phyloP scores from a whole-genome alignment of 352 stramenopile genomes.

The Globisporangium iwayamae region DNA sequence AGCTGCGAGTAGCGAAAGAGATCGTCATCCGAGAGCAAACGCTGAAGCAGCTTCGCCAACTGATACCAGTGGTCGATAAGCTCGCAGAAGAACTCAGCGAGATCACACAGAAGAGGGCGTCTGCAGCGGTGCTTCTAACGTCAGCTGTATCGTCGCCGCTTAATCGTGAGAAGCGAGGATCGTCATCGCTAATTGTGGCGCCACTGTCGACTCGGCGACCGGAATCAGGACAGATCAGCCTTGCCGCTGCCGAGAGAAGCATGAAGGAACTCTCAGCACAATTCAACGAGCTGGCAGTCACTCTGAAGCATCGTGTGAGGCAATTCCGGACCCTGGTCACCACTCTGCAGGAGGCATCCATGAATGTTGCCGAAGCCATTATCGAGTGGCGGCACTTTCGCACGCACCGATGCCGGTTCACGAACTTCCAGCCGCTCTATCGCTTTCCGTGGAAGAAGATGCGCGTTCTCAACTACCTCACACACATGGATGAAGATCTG shows the following conservation, averaged over 20 bases:
- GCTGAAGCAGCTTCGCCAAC: constrained; percentile 39
- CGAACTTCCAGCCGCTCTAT: constrained; percentile 39
- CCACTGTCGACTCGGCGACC: constrained; percentile 9
- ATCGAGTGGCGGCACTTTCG: constrained; percentile 37
- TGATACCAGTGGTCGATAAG: constrained; percentile 19
- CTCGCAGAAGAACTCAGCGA: constrained; percentile 31
- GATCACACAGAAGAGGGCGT: constrained; percentile 21
- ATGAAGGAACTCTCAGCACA: constrained; percentile 11
- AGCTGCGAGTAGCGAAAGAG: constrained; percentile 50
- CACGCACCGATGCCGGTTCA: constrained; percentile 23
- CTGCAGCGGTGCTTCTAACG: constrained; percentile 9
- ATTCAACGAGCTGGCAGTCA: constrained; percentile 22
- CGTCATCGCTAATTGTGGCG: constrained; percentile 9
- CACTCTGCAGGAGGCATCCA: constrained; percentile 27
- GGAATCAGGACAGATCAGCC: constrained; percentile 8
- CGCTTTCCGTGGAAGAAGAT: constrained; percentile 43
- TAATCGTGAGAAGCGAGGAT: constrained; percentile 9
- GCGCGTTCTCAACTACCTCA: constrained; percentile 43
- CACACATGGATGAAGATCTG: constrained; percentile 40
- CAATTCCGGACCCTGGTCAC: constrained; percentile 31
- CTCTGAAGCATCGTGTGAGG: constrained; percentile 21
- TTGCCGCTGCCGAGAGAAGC: constrained; percentile 6
- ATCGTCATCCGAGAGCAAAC: constrained; percentile 59
- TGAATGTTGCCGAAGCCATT: constrained; percentile 39
- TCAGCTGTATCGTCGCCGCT: background rate